Evolutionary conservation across 129 eudicot genomes (phyloP).

Genomic region (Chrysanthemum seticuspe): DNA sequence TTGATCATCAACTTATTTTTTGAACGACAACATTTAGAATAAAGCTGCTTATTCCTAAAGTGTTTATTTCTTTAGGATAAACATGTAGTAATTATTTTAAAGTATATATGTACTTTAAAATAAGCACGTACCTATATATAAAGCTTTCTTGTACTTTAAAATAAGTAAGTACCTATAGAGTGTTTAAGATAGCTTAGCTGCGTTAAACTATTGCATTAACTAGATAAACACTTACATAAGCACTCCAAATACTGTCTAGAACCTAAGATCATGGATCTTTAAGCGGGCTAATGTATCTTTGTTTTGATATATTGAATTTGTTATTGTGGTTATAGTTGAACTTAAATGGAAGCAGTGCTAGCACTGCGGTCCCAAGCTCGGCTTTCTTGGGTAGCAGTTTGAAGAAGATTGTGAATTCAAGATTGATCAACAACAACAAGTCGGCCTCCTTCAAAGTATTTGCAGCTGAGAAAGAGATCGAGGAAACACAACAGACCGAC

Average conservation of each 20-base stretch:
- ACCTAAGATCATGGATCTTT: background rate
- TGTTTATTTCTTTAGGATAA: background rate
- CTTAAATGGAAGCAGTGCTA: constrained; percentile 51
- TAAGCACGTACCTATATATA: too few species aligned
- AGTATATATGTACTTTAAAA: background rate
- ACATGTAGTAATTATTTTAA: background rate
- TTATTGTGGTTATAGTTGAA: constrained; percentile 49
- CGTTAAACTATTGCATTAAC: too few species aligned
- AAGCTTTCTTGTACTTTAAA: too few species aligned
- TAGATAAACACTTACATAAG: too few species aligned
- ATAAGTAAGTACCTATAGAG: too few species aligned
- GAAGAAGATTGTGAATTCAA: constrained; percentile 51
- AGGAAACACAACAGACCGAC: constrained; percentile 57
- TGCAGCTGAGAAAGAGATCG: constrained; percentile 51
- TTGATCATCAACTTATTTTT: background rate
- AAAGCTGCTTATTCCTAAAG: too few species aligned
- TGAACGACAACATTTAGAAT: background rate
- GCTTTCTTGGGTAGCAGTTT: constrained; percentile 68
- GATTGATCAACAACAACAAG: constrained; percentile 36
- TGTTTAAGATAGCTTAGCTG: too few species aligned
- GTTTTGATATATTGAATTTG: constrained; percentile 1
- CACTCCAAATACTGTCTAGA: too few species aligned
- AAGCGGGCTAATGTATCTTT: background rate
- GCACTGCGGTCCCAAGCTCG: constrained; percentile 59
- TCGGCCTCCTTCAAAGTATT: constrained; percentile 41